Base-by-base conservation (phyloP, 768 basidiomycete species). In the Mycena vitilis region DNA sequence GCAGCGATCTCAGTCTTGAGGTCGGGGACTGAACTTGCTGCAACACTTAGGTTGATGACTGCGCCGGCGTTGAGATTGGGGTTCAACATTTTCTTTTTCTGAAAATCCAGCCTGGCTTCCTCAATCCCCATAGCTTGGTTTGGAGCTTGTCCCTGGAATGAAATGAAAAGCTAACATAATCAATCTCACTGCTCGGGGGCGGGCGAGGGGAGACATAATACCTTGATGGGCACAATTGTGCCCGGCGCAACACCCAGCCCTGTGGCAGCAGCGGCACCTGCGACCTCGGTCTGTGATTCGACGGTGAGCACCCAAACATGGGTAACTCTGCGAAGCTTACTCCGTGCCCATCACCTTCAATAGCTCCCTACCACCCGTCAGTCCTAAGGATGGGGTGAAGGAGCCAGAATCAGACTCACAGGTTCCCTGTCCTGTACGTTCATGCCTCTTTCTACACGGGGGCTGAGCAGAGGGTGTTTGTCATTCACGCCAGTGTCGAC, bases 181-280 rank as follows among this genome's bases (percentile, higher is more conserved):
- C 25, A 23, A 25, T 30, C 10, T 53, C 34, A 53, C 18, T 25
- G 4, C 52, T 12, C 7, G 23, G 1, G 8, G 18, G 30, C 23
- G 15, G 13, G 8, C 7, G 34, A 25, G n/a, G 52, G 47, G n/a
- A n/a, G 16, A n/a, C 18, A 18, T 13, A 30, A 22, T 53, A 53
- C 52, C 23, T 53, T 53, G 52, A 53, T 53, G 34, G 52, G 52
- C 7, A 53, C 22, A 30, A 53, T 53, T 25, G 52, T 53, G 4
- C 25, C 52, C 23, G 52, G 11, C 12, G 52, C 52, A 10, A 53
- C 52, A 53, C 52, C 52, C 10, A 53, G 30, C 11, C 52, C 12
- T 7, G 34, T 30, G 23, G 52, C 52, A 22, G 52, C 52, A 13
- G 52, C 52, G 11, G 52, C 25, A 30, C 52, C 52, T 13, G 52